These are phyloP conservation scores for Debaryomyces subglobosus DNA, from an alignment of 1,139 yeast species.

Conservation along the genomic window DNA sequence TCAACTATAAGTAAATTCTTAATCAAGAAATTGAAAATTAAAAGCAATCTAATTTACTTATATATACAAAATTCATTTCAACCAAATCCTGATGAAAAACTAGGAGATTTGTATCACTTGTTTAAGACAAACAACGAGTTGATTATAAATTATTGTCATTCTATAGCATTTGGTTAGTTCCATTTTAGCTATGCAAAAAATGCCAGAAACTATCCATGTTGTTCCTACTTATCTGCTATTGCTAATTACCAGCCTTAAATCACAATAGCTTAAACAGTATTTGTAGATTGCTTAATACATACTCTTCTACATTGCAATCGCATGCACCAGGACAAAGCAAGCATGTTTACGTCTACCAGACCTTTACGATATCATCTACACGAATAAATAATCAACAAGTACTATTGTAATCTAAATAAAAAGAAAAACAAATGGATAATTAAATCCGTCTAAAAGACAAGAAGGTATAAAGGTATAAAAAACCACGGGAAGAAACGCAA, in stretches of 20 bases:
- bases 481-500: conserved; percentile 9
- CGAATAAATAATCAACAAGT: background rate
- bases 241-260: no score
- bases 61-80: conserved; percentile 64
- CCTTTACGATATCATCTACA: background rate
- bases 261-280: no score
- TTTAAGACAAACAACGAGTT: conserved; percentile 55
- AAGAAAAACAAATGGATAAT: conserved; percentile 7
- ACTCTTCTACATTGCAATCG: background rate
- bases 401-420: conserved; percentile 7
- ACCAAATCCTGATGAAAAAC: conserved; percentile 60
- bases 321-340: no score
- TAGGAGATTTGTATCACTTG: conserved; percentile 48
- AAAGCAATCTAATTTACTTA: conserved; percentile 27
- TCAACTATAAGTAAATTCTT: conserved; percentile 50
- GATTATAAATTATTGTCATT: conserved; percentile 56
- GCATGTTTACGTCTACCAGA: no score
- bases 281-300: background rate
- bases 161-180: conserved; percentile 58
- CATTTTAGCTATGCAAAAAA: background rate
- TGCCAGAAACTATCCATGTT: background rate
- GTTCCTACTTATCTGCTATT: background rate
- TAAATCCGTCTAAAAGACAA: conserved; percentile 6
- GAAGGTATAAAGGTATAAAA: conserved; percentile 9
- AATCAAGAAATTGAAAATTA: conserved; percentile 39